These are phyloP conservation scores for Boletus edulis DNA, from an alignment of 768 basidiomycete genomes.

Conservation along the genomic window DNA sequence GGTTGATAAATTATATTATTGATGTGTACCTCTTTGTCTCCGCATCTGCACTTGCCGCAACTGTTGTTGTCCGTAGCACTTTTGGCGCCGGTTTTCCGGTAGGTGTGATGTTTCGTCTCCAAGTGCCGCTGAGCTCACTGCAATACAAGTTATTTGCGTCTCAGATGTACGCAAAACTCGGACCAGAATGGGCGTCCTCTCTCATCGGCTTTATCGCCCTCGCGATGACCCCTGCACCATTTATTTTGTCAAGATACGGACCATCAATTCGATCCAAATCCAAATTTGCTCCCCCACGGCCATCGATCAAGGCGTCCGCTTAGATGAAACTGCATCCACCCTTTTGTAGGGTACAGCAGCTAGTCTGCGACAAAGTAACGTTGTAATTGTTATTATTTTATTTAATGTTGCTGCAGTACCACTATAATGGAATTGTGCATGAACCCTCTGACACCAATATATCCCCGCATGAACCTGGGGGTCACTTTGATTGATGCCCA, in stretches of 20 bases:
- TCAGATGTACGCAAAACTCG: constrained; percentile 52
- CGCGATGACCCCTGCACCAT: constrained; percentile 51
- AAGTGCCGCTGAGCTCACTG: constrained; percentile 1
- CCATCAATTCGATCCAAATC: constrained; percentile 42
- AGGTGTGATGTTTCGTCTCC: neutral
- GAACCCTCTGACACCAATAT: no score
- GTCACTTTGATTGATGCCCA: no score
- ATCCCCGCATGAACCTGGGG: no score
- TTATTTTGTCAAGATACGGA: constrained; percentile 45
- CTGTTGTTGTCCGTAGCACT: constrained; percentile 50
- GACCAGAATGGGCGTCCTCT: constrained; percentile 58
- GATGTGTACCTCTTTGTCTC: constrained; percentile 56
- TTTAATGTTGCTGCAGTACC: no score
- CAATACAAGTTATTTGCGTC: constrained; percentile 43
- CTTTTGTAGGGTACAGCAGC: neutral
- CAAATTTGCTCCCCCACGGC: constrained; percentile 36
- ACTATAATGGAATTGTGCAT: no score
- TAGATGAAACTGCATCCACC: neutral
- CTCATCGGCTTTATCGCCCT: constrained; percentile 52
- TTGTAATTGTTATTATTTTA: neutral
- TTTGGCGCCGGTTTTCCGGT: constrained; percentile 51
- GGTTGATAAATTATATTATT: constrained; percentile 58
- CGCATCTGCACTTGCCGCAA: constrained; percentile 56
- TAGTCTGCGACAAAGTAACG: neutral
- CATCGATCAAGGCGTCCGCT: constrained; percentile 8